A percentile compares a stretch with the other conserved stretches of the same genome.
Conservation (phyloP, 768 basidiomycete species). For the Tylopilus intermedius region DNA sequence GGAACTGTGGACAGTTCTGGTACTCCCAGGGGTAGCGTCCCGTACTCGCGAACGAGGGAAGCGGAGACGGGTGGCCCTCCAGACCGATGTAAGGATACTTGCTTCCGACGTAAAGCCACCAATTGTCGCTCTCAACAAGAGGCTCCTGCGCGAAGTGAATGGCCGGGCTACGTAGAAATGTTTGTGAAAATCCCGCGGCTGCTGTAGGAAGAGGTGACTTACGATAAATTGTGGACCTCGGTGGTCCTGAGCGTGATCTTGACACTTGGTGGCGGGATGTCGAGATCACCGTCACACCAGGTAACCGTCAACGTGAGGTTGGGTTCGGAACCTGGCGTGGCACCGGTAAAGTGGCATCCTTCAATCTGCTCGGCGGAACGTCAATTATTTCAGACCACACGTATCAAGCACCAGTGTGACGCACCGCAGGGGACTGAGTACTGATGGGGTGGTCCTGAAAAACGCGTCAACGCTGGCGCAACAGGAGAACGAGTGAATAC, state of each 20-base stretch:
- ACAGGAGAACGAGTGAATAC: too few species aligned
- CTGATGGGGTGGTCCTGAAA: too few species aligned
- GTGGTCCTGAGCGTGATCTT: neutral
- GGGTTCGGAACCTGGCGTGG: neutral
- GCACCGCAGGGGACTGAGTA: too few species aligned
- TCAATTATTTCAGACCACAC: neutral
- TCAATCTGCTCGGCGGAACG: neutral
- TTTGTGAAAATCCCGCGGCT: too few species aligned
- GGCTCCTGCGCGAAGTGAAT: neutral
- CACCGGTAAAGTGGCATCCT: slow-evolving; percentile 1
- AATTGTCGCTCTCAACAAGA: neutral
- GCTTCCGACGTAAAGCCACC: neutral
- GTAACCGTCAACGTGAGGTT: neutral
- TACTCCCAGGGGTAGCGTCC: neutral
- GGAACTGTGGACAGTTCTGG: neutral
- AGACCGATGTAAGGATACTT: neutral
- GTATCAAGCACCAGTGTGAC: too few species aligned
- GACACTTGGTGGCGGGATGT: neutral
- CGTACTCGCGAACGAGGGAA: neutral
- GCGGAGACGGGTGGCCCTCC: neutral
- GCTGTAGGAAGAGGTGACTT: neutral
- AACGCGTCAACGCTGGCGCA: too few species aligned
- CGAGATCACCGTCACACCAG: neutral
- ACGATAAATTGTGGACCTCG: neutral
- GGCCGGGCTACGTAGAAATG: neutral